phyloP scores from a whole-genome alignment of 495 filamentous ascomycete genomes.

The Pyrenula massariospora region DNA sequence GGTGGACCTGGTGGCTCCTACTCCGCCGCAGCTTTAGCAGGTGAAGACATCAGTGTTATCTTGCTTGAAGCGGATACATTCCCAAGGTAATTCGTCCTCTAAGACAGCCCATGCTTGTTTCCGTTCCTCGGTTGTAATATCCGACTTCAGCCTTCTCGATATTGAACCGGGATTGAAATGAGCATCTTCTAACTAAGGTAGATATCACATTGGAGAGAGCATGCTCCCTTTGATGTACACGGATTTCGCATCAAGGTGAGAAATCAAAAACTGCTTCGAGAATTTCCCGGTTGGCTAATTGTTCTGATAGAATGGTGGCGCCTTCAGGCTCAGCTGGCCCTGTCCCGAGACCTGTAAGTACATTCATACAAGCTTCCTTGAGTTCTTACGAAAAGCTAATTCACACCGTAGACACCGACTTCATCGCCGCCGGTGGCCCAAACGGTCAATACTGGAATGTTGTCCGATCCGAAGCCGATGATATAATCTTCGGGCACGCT shows the following conservation, averaged over 20 bases:
- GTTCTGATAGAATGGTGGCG: slow-evolving; percentile 29
- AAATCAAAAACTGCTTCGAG: too few relatives aligned
- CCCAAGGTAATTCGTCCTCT: slow-evolving; percentile 15
- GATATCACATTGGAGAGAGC: slow-evolving; percentile 35
- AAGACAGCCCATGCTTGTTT: too few relatives aligned
- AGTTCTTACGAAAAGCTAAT: too few relatives aligned
- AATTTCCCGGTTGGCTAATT: too few relatives aligned
- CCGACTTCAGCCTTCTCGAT: too few relatives aligned
- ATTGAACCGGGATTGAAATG: background rate
- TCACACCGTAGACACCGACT: slow-evolving; percentile 29
- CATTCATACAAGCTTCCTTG: background rate
- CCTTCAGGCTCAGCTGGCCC: slow-evolving; percentile 31
- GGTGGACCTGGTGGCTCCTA: slow-evolving; percentile 38
- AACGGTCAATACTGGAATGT: slow-evolving; percentile 38
- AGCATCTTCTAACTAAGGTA: slow-evolving; percentile 3
- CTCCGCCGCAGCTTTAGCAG: slow-evolving; percentile 25
- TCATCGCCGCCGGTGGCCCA: slow-evolving; percentile 28
- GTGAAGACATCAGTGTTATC: slow-evolving; percentile 29
- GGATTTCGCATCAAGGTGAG: slow-evolving; percentile 35
- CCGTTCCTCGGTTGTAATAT: background rate
- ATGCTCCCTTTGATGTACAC: slow-evolving; percentile 33
- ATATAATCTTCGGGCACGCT: slow-evolving; percentile 40
- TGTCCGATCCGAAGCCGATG: slow-evolving; percentile 38
- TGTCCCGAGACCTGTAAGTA: slow-evolving; percentile 15
- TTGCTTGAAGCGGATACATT: slow-evolving; percentile 29